Evolutionary conservation across 495 filamentous ascomycete genomes (phyloP).

Genomic region (Endocarpon pusillum): DNA sequence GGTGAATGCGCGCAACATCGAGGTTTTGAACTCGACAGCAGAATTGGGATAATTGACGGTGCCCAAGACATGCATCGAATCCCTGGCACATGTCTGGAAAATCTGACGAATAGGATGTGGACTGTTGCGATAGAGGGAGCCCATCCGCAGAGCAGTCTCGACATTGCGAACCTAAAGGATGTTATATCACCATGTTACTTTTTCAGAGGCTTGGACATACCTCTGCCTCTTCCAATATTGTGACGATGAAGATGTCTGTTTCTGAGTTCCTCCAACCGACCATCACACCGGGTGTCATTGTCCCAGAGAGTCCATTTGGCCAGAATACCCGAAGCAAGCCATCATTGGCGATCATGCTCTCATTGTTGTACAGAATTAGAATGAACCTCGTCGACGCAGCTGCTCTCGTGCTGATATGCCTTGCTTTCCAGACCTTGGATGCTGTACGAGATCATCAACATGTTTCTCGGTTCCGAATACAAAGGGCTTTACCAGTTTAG

Average conservation of each 20-base stretch:
- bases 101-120: constrained; percentile 68
- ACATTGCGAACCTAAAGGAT: constrained; percentile 46
- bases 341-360: constrained; percentile 67
- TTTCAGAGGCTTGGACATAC: constrained; percentile 26
- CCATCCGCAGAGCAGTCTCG: constrained; percentile 70
- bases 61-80: constrained; percentile 73
- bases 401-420: constrained; percentile 94
- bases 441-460: constrained; percentile 29
- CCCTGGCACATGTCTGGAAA: constrained; percentile 66
- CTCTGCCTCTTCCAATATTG: constrained; percentile 81
- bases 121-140: constrained; percentile 67
- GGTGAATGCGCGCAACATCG: constrained; percentile 53
- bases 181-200: background rate
- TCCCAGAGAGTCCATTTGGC: constrained; percentile 71
- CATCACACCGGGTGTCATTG: constrained; percentile 59
- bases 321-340: constrained; percentile 95
- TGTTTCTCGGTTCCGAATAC: background rate
- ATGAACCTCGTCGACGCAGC: constrained; percentile 81
- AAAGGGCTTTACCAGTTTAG: constrained; percentile 30
- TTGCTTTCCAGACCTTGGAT: constrained; percentile 63
- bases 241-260: constrained; percentile 75
- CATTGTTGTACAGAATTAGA: constrained; percentile 57
- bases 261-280: constrained; percentile 93
- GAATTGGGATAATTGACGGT: constrained; percentile 43
- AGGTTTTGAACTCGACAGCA: constrained; percentile 39